Percentiles rank a stretch among this genome's conserved stretches.
phyloP scores from a whole-genome alignment of 164 flowering plant species.

The Sextonia rubra region DNA sequence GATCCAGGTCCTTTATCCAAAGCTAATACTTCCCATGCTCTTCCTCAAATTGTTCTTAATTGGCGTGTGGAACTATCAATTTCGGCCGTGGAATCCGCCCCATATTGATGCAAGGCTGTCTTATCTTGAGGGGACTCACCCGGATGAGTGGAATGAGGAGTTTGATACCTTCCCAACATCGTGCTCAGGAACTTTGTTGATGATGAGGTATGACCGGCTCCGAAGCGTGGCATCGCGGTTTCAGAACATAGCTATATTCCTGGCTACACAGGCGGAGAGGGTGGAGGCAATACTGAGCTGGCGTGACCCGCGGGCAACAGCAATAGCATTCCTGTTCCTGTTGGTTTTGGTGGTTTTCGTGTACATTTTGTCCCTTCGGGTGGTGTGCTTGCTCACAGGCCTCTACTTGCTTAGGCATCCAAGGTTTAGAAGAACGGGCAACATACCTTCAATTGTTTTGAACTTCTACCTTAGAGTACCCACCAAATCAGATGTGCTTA shows the following conservation, averaged over 20 bases:
- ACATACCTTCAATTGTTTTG: constrained; percentile 72
- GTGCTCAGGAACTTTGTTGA: constrained; percentile 41
- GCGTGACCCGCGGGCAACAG: constrained; percentile 82
- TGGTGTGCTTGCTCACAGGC: constrained; percentile 51
- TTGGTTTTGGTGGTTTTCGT: constrained; percentile 52
- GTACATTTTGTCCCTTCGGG: constrained; percentile 69
- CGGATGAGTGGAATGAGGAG: constrained; percentile 82
- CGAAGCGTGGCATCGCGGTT: constrained; percentile 61
- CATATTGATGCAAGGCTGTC: constrained; percentile 67
- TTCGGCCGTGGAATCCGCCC: constrained; percentile 67
- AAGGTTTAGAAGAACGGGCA: constrained; percentile 44
- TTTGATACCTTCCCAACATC: constrained; percentile 69
- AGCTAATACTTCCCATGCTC: constrained; percentile 65
- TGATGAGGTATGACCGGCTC: constrained; percentile 70
- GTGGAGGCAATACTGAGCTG: constrained; percentile 60
- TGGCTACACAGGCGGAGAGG: constrained; percentile 80
- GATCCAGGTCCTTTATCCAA: constrained; percentile 73
- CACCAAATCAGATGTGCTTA: constrained; percentile 63
- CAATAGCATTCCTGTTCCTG: constrained; percentile 55
- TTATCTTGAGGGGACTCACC: constrained; percentile 45
- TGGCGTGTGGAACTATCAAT: constrained; percentile 81
- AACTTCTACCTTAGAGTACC: constrained; percentile 81
- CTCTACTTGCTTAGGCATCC: constrained; percentile 73
- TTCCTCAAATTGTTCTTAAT: constrained; percentile 76
- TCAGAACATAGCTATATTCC: constrained; percentile 70